Conservation (phyloP, 2,329 filamentous ascomycete species). For the Dothideomycetidae sp. region DNA sequence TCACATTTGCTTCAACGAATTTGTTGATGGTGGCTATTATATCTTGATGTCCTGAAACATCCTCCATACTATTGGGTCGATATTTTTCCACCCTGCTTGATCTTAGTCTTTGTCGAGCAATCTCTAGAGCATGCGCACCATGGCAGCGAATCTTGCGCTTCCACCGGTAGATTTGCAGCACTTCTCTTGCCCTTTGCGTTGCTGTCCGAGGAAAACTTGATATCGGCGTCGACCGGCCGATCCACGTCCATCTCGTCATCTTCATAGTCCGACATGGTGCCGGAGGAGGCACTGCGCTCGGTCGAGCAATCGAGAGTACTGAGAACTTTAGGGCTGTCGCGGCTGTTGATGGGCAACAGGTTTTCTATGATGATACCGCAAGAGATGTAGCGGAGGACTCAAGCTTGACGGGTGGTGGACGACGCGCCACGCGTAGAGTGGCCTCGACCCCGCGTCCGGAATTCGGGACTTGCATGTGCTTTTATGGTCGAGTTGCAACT, state of each 20-base stretch:
- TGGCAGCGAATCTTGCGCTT: constrained; percentile 84
- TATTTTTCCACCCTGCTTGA: constrained; percentile 82
- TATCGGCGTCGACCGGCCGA: constrained; percentile 35
- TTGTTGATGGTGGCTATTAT: constrained; percentile 96
- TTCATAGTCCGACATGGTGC: constrained; percentile 44
- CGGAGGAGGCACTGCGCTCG: constrained; percentile 2
- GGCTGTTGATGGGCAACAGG: too few relatives aligned
- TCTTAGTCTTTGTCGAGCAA: not conserved
- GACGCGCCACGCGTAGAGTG: constrained; percentile 7
- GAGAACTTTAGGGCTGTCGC: not conserved
- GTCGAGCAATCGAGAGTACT: too few relatives aligned
- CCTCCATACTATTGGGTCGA: constrained; percentile 70
- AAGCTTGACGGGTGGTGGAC: constrained; percentile 6
- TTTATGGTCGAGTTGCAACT: too few relatives aligned
- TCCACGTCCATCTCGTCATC: constrained; percentile 54
- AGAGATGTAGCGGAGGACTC: too few relatives aligned
- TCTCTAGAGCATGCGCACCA: constrained; percentile 44
- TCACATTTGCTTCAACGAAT: constrained; percentile 79
- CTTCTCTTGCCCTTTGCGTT: constrained; percentile 75
- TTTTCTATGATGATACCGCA: too few relatives aligned
- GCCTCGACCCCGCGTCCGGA: constrained; percentile 1
- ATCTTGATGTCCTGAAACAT: constrained; percentile 93
- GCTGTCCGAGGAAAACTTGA: constrained; percentile 58
- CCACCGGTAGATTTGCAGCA: constrained; percentile 82
- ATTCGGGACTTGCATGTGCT: too few relatives aligned